Conservation (phyloP, 2,329 filamentous ascomycete genomes). For the Fusarium vanettenii region DNA sequence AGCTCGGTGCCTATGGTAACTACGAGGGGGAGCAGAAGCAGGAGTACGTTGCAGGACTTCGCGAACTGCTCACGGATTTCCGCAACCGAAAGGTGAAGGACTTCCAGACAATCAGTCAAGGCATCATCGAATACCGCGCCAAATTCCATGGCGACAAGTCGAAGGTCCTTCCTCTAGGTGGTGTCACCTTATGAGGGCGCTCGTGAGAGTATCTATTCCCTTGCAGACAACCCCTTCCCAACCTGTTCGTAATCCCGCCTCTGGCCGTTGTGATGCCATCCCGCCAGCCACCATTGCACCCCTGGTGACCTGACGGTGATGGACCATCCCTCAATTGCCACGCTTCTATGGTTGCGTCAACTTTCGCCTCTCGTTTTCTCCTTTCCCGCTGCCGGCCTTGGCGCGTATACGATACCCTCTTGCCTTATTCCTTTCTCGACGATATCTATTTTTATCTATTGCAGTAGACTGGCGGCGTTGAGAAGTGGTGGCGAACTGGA, state of each 20-base stretch:
- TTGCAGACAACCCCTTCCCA: slow-evolving; percentile 6
- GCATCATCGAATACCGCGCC: slow-evolving; percentile 75
- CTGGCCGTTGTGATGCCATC: slow-evolving; percentile 17
- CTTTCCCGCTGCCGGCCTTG: neutral
- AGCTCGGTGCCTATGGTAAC: slow-evolving; percentile 75
- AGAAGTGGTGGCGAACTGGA: neutral
- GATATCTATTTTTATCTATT: neutral
- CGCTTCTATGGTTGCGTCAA: neutral
- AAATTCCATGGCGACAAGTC: slow-evolving; percentile 73
- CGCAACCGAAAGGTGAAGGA: slow-evolving; percentile 71
- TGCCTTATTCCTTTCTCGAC: slow-evolving; percentile 13
- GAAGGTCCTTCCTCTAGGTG: slow-evolving; percentile 70
- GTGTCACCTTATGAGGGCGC: slow-evolving; percentile 52
- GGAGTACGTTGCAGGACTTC: slow-evolving; percentile 72
- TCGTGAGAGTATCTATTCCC: neutral
- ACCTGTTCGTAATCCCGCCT: slow-evolving; percentile 33
- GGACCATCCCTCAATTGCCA: neutral
- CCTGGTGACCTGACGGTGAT: slow-evolving; percentile 6
- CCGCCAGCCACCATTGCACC: slow-evolving; percentile 39
- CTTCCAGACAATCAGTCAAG: slow-evolving; percentile 73
- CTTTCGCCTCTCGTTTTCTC: slow-evolving; percentile 5
- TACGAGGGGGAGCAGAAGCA: slow-evolving; percentile 70
- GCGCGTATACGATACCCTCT: slow-evolving; percentile 29
- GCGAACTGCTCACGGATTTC: slow-evolving; percentile 69
- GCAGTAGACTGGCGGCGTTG: slow-evolving; percentile 9